Evolutionary conservation across 2,329 filamentous ascomycete species (phyloP).

Genomic region (Aspergillus candidus): DNA sequence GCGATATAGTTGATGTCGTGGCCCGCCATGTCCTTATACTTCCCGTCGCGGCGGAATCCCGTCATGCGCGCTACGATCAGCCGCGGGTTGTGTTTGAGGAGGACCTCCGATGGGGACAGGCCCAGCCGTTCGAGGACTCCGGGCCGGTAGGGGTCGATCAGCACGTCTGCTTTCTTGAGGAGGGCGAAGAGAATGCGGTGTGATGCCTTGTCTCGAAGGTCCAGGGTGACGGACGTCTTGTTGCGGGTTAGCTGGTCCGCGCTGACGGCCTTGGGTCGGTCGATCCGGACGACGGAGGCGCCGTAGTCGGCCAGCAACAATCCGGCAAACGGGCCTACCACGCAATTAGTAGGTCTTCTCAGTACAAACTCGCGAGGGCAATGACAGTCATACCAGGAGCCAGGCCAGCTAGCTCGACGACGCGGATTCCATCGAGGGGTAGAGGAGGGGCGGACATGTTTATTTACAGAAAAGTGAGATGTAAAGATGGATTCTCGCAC

Average conservation of each 20-base stretch:
- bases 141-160: conserved; percentile 91
- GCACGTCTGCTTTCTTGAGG: conserved; percentile 59
- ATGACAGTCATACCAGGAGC: conserved; percentile 50
- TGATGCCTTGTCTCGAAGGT: conserved; percentile 65
- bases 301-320: conserved; percentile 86
- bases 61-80: conserved; percentile 82
- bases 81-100: conserved; percentile 63
- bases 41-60: conserved; percentile 80
- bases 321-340: conserved; percentile 74
- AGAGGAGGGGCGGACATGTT: conserved; percentile 40
- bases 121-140: conserved; percentile 82
- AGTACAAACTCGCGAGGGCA: no score
- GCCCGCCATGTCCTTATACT: conserved; percentile 80
- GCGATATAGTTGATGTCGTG: conserved; percentile 97
- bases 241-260: conserved; percentile 69
- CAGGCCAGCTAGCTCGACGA: conserved; percentile 61
- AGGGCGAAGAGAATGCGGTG: conserved; percentile 62
- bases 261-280: conserved; percentile 54
- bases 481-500: background rate
- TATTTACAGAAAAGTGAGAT: background rate
- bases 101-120: conserved; percentile 61
- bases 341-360: no score
- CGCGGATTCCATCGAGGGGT: conserved; percentile 54
- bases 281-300: conserved; percentile 79
- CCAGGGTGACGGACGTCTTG: conserved; percentile 73